Percentiles rank a stretch among this genome's conserved stretches.
phyloP scores from a whole-genome alignment of 495 filamentous ascomycete species.

The Hypoxylon rickii region DNA sequence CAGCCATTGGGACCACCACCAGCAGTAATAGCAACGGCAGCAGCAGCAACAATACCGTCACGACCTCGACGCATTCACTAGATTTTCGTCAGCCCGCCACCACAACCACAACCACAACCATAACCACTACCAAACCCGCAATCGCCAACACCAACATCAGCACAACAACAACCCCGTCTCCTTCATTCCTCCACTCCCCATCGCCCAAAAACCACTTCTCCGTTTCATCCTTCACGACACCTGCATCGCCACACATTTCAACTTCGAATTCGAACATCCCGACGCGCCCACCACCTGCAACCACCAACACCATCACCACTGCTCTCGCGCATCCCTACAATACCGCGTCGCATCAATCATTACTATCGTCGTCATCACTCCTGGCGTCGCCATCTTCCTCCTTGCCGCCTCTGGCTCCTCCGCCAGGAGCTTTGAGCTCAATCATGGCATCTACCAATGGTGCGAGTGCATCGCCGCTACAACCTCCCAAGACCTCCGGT shows the following conservation, averaged over 20 bases:
- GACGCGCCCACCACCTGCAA: conserved; percentile 30
- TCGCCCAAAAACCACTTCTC: conserved; percentile 27
- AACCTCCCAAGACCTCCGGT: conserved; percentile 36
- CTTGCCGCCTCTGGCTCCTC: conserved; percentile 37
- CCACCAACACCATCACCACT: conserved; percentile 12
- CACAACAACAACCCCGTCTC: conserved; percentile 36
- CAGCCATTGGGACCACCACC: conserved; percentile 17
- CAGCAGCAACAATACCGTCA: conserved; percentile 27
- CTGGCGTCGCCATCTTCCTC: conserved; percentile 2
- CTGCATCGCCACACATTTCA: background rate
- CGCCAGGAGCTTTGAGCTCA: conserved; percentile 40
- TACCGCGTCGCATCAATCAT: conserved; percentile 38
- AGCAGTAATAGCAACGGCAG: conserved; percentile 13
- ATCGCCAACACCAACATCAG: conserved; percentile 10
- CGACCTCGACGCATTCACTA: conserved; percentile 35
- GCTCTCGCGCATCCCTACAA: conserved; percentile 35
- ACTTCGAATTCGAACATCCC: background rate
- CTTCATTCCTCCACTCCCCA: conserved; percentile 47
- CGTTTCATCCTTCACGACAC: conserved; percentile 30
- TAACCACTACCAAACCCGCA: background rate
- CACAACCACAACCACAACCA: conserved; percentile 8
- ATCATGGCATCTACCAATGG: conserved; percentile 41
- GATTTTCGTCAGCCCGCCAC: conserved; percentile 42
- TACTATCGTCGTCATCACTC: conserved; percentile 17
- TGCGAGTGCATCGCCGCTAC: conserved; percentile 41